Evolutionary conservation across 164 flowering plant species (phyloP), one percentile per base, ranked within the genome.

Genomic region (Nelumbo lutea): DNA sequence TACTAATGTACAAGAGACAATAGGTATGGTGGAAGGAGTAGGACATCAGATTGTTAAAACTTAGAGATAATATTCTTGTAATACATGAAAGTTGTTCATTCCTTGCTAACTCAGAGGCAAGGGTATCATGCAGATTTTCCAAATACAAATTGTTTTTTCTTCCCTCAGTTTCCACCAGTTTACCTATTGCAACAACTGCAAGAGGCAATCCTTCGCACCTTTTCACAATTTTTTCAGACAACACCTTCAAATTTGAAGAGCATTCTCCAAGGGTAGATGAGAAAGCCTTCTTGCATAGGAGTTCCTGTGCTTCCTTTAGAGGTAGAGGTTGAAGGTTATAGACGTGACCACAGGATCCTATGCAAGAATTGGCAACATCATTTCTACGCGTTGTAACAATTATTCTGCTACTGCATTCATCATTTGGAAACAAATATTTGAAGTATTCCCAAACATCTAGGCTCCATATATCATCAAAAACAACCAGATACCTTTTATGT

Each of bases 391-490:
- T 61, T 39, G 71, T 69, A 4, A 69, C 14, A 9, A 69, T 13
- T 6, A 69, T 50, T 14, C 65, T 59, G 46, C 71, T 59, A 38
- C 63, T 9, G 27, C 14, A 45, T 2, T 46, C 7, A 46, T 46
- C 7, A 46, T 4, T 4, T 4, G 48, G 48, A 4, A 46, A 46
- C 4, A 7, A 64, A 59, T 38, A 3, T 59, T 60, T 48, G 5
- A 60, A 2, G 10, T 44, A 38, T 9, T 60, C 38, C 71, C 71
- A 59, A 11, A 44, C 15, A 43, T 48, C 39, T 11, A 11, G 9
- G 64, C 48, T 68, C 64, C 64, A 47, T 10, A 68, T 39, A 50
- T 68, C 64, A 68, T 68, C 71, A 38, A 68, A 48, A 48, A 59
- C 13, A 39, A 65, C 44, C 43, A 65, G 1, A 11, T 51, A 0